These are phyloP conservation scores for Chaetomiaceae sp. DNA, from an alignment of 2,329 filamentous ascomycete genomes.

Conservation along the genomic window DNA sequence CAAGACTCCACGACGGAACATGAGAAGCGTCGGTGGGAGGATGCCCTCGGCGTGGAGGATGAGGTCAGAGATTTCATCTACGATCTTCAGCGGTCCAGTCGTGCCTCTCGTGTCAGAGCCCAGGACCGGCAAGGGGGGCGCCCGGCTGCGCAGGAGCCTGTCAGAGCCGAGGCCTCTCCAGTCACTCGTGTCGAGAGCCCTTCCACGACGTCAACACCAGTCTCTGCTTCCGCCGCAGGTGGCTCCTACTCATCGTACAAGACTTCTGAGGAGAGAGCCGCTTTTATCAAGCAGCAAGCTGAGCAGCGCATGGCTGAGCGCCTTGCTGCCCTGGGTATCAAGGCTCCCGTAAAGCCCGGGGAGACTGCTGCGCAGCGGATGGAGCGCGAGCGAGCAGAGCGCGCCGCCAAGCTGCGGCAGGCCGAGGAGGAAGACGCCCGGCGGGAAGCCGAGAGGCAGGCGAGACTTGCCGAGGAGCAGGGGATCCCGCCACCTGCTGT, in stretches of 20 bases:
- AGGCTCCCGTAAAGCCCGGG: constrained; percentile 68
- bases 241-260: constrained; percentile 73
- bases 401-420: constrained; percentile 77
- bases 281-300: constrained; percentile 94
- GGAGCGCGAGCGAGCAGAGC: constrained; percentile 81
- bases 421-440: constrained; percentile 92
- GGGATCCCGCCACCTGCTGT: constrained; percentile 53
- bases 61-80: constrained; percentile 98
- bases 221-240: constrained; percentile 43
- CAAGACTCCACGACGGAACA: constrained; percentile 76
- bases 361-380: constrained; percentile 78
- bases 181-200: constrained; percentile 44
- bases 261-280: constrained; percentile 87
- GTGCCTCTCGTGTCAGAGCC: constrained; percentile 61
- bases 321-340: constrained; percentile 86
- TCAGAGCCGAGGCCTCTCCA: constrained; percentile 40
- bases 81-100: constrained; percentile 81
- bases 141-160: constrained; percentile 37
- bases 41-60: constrained; percentile 91
- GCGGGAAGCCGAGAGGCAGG: constrained; percentile 80
- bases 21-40: constrained; percentile 90
- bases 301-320: constrained; percentile 96
- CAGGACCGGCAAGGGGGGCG: constrained; percentile 50
- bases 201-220: constrained; percentile 42
- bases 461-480: constrained; percentile 73